Evolutionary conservation across 768 basidiomycete species (phyloP).

Genomic region (Trametes coccinea): DNA sequence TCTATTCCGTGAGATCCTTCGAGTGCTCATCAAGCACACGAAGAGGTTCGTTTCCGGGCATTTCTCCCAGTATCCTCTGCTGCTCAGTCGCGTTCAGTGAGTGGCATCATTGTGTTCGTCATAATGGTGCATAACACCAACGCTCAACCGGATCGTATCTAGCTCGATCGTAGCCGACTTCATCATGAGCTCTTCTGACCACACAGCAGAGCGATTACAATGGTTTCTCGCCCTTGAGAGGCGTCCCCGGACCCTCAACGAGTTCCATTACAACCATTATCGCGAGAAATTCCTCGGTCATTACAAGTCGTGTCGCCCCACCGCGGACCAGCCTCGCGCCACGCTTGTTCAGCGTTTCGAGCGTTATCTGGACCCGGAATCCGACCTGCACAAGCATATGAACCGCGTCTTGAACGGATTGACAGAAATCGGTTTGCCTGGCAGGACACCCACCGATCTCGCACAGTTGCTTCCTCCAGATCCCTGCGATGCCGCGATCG

Average conservation of each 20-base stretch:
- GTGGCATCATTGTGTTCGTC: slow-evolving; percentile 15
- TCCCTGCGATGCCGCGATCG: slow-evolving; percentile 53
- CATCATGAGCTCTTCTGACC: slow-evolving; percentile 43
- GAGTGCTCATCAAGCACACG: slow-evolving; percentile 41
- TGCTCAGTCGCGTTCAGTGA: slow-evolving; percentile 51
- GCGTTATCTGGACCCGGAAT: neutral
- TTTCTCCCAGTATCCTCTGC: slow-evolving; percentile 48
- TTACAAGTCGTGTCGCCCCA: slow-evolving; percentile 27
- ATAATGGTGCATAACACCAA: neutral
- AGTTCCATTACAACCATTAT: slow-evolving; percentile 50
- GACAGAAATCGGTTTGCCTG: slow-evolving; percentile 36
- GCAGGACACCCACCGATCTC: slow-evolving; percentile 44
- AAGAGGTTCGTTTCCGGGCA: slow-evolving; percentile 46
- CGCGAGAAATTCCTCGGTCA: slow-evolving; percentile 31
- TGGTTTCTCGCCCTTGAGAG: slow-evolving; percentile 54
- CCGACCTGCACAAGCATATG: slow-evolving; percentile 28
- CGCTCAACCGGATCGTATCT: neutral
- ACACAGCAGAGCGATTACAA: slow-evolving; percentile 41
- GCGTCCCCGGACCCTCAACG: slow-evolving; percentile 51
- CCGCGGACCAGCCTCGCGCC: slow-evolving; percentile 10
- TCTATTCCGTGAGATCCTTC: slow-evolving; percentile 45
- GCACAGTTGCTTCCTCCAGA: slow-evolving; percentile 52
- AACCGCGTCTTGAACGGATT: slow-evolving; percentile 36
- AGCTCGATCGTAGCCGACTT: slow-evolving; percentile 56
- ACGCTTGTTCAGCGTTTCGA: slow-evolving; percentile 3